Percentiles rank a stretch among this genome's conserved stretches.
Evolutionary conservation across 148 eudicot species (phyloP).

Genomic region (Talinum fruticosum): DNA sequence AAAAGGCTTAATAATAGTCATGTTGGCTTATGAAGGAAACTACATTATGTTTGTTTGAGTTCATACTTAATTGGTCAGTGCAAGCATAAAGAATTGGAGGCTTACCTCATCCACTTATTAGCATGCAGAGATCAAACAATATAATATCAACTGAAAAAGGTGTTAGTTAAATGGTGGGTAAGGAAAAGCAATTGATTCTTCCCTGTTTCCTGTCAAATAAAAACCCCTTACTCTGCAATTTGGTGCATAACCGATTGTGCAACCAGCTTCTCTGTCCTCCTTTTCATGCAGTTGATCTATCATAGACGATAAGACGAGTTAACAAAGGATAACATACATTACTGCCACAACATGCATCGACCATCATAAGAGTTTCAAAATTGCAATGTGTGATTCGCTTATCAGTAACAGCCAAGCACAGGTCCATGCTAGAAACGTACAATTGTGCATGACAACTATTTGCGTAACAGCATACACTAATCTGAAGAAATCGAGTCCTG

Average conservation of each 20-base stretch:
- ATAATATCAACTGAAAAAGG: not conserved
- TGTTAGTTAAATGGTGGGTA: slow-evolving; percentile 13
- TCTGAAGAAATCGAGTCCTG: not conserved
- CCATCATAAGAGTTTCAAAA: too few relatives aligned
- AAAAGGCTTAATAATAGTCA: slow-evolving; percentile 22
- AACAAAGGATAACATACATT: not conserved
- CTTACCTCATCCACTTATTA: slow-evolving; percentile 7
- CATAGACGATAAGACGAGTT: not conserved
- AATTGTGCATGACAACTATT: too few relatives aligned
- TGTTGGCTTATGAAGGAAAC: slow-evolving; percentile 28
- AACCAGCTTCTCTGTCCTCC: not conserved
- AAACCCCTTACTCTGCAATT: not conserved
- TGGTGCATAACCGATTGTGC: not conserved
- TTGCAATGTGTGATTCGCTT: too few relatives aligned
- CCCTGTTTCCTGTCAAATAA: not conserved
- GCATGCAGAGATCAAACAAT: slow-evolving; percentile 13
- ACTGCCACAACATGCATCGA: too few relatives aligned
- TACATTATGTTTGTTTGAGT: slow-evolving; percentile 15
- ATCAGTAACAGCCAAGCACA: too few relatives aligned
- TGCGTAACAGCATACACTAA: too few relatives aligned
- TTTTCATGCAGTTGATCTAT: not conserved
- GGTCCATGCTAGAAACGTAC: too few relatives aligned
- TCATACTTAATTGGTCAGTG: slow-evolving; percentile 17
- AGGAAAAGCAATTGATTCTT: slow-evolving; percentile 8
- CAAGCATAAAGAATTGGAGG: not conserved